phyloP scores from a whole-genome alignment of 2,329 filamentous ascomycete species.

The Ceratocystis cubensis region DNA sequence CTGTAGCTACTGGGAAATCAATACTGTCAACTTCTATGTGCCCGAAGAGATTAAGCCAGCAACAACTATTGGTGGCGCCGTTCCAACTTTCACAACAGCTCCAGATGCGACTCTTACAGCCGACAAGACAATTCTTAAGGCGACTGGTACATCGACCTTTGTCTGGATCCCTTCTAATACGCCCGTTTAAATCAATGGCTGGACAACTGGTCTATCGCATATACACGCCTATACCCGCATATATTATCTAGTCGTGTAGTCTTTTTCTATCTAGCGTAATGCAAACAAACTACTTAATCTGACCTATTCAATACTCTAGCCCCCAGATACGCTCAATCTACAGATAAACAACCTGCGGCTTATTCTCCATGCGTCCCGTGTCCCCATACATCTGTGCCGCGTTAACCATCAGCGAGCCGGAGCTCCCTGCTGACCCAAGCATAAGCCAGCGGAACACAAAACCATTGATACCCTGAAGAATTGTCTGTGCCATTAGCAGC shows the following conservation, averaged over 20 bases:
- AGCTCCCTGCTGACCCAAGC: constrained; percentile 39
- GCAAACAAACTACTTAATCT: not conserved
- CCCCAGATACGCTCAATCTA: not conserved
- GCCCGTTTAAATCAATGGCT: not conserved
- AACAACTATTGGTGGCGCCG: constrained; percentile 7
- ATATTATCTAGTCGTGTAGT: not conserved
- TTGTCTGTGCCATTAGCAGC: constrained; percentile 35
- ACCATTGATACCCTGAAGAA: constrained; percentile 35
- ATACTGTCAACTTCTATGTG: constrained; percentile 39
- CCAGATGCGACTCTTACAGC: constrained; percentile 10
- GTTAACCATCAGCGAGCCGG: constrained; percentile 43
- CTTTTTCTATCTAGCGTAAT: not conserved
- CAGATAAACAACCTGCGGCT: constrained; percentile 26
- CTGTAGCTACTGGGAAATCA: constrained; percentile 41
- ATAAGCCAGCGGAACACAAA: constrained; percentile 46
- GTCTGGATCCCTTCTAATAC: not conserved
- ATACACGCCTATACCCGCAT: not conserved
- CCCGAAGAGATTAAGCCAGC: constrained; percentile 18
- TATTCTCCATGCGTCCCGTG: constrained; percentile 37
- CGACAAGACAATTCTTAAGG: constrained; percentile 12
- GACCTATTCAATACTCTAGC: not conserved
- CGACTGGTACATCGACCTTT: constrained; percentile 13
- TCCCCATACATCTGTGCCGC: constrained; percentile 44
- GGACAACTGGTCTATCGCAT: no score
- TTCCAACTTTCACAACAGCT: constrained; percentile 6